A percentile compares a stretch with the other conserved stretches of the same genome.
Conservation (phyloP, 768 basidiomycete species). For the Suillus alpinus region DNA sequence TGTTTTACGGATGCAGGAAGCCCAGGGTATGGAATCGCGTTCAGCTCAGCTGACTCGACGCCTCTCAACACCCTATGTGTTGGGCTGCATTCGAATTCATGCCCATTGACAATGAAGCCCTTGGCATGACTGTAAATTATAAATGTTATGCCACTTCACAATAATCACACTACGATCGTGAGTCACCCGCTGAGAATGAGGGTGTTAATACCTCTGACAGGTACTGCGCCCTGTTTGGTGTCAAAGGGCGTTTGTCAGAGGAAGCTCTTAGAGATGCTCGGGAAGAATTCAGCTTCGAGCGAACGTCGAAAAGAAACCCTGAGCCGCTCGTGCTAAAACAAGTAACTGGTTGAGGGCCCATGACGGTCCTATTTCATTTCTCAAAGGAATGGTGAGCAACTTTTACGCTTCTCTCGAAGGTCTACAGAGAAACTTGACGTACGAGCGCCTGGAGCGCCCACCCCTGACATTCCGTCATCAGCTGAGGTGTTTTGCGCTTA, state of each 20-base stretch:
- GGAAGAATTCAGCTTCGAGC: neutral
- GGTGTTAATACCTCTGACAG: neutral
- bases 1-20: neutral
- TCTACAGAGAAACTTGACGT: neutral
- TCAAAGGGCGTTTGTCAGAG: neutral
- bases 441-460: neutral
- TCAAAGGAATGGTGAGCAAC: neutral
- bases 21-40: neutral
- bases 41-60: neutral
- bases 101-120: neutral
- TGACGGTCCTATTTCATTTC: conserved; percentile 1
- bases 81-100: neutral
- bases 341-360: neutral
- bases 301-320: neutral
- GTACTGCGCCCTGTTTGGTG: neutral
- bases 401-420: neutral
- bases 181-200: neutral
- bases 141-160: neutral
- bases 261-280: neutral
- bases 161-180: neutral
- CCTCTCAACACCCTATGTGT: neutral
- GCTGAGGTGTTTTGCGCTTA: neutral
- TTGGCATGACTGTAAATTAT: neutral
- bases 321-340: neutral
- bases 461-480: neutral